Evolutionary conservation across 2,329 filamentous ascomycete species (phyloP), one percentile per base, ranked within the genome.

Genomic region (Aspergillus unguis): DNA sequence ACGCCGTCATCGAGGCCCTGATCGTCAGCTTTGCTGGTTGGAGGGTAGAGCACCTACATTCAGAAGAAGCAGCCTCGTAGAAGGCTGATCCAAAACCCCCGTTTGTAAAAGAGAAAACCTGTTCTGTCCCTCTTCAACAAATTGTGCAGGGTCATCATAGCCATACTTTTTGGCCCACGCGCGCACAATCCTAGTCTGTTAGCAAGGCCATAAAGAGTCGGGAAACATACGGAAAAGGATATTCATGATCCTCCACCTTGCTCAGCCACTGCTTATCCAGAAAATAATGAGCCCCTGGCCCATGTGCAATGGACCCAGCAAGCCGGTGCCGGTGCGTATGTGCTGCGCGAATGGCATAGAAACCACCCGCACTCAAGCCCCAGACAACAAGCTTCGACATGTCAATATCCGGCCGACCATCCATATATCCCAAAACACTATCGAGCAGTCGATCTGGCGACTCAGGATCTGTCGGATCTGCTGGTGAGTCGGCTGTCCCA

Each of bases 311-410:
- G 25, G 70, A 69, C 0, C 85, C 85, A 0, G 71, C 67, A 23
- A 89, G 69, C 7, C 71, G 68, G 0, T 74, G 65, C 17, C 73
- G 71, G 65, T 88, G 85, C n/a, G 84, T 87, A 66, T 87, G 83
- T 41, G 85, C 85, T n/a, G 83, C 76, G 17, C 85, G 79, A 35
- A 85, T 75, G 23, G 85, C 85, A 68, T 88, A 86, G 74, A 87
- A 87, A 0, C 85, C 85, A 29, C 85, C 85, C 0, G 80, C 77
- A 57, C 81, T 85, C 32, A 88, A 70, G 0, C 85, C 85, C 85
- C 85, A 88, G 43, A 78, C 80, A 55, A 84, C 68, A 6, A 88
- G 70, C 32, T 75, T 77, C 1, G 62, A 59, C 76, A 80, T 80
- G 64, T 88, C 79, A 60, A 87, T 83, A 29, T 72, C 63, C 1